These are phyloP conservation scores for Tilletiopsis washingtonensis DNA, from an alignment of 1,284 basidiomycete genomes.

Conservation along the genomic window DNA sequence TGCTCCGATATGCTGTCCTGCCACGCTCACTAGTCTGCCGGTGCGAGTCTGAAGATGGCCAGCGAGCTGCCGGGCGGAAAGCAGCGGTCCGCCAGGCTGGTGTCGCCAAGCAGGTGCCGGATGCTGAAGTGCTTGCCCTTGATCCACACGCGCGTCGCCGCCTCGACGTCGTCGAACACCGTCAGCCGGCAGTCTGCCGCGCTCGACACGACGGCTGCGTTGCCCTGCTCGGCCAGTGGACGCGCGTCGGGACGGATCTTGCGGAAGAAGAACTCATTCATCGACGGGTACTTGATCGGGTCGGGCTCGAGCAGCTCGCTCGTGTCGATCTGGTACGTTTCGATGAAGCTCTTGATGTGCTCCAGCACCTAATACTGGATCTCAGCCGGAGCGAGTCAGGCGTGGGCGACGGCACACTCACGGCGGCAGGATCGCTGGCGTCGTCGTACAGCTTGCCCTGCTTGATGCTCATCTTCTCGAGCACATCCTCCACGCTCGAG, in stretches of 20 bases:
- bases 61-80: slow-evolving; percentile 58
- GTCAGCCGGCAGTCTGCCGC: slow-evolving; percentile 90
- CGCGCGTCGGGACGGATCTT: slow-evolving; percentile 77
- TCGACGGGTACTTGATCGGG: slow-evolving; percentile 71
- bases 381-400: no score
- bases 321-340: slow-evolving; percentile 79
- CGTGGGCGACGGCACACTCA: no score
- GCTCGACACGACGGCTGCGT: slow-evolving; percentile 70
- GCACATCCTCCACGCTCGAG: slow-evolving; percentile 13
- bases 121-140: slow-evolving; percentile 90
- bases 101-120: slow-evolving; percentile 63
- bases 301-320: slow-evolving; percentile 77
- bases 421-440: slow-evolving; percentile 5
- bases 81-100: slow-evolving; percentile 11
- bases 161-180: slow-evolving; percentile 74
- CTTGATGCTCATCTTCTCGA: slow-evolving; percentile 19
- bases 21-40: no score
- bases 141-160: slow-evolving; percentile 89
- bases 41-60: slow-evolving; percentile 51
- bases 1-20: no score
- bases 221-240: slow-evolving; percentile 64
- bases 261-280: slow-evolving; percentile 85
- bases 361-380: no score
- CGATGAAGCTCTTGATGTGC: slow-evolving; percentile 58
- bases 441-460: slow-evolving; percentile 30